phyloP scores from a whole-genome alignment of 768 basidiomycete species.

The Tricholoma sp. region DNA sequence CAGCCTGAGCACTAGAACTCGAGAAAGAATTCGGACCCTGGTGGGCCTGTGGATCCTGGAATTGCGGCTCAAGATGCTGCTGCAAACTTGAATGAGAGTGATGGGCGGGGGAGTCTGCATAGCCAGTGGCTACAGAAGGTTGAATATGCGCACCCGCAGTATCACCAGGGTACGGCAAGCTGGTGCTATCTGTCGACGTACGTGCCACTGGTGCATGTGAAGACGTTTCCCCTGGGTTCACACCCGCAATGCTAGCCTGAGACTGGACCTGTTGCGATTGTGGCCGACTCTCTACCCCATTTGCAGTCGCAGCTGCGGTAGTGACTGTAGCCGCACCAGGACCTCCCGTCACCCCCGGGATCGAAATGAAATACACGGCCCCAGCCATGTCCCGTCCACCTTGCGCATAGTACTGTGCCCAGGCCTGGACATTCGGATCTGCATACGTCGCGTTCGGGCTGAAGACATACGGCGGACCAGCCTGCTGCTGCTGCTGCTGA shows the following conservation, averaged over 20 bases:
- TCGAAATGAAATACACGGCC: slow-evolving; percentile 73
- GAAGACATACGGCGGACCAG: slow-evolving; percentile 50
- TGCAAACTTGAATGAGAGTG: slow-evolving; percentile 1
- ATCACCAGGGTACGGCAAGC: slow-evolving; percentile 18
- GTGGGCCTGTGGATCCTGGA: slow-evolving; percentile 6
- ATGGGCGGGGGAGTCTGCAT: slow-evolving; percentile 7
- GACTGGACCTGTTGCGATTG: slow-evolving; percentile 16
- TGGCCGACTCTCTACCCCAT: not conserved
- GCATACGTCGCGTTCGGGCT: slow-evolving; percentile 65
- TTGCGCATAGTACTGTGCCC: slow-evolving; percentile 82
- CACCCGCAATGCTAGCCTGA: not conserved
- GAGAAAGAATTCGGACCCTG: slow-evolving; percentile 7
- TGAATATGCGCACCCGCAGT: not conserved
- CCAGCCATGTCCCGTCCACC: slow-evolving; percentile 74
- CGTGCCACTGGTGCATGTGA: slow-evolving; percentile 2
- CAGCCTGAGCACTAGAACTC: not conserved
- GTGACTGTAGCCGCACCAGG: not conserved
- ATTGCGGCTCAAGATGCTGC: slow-evolving; percentile 4
- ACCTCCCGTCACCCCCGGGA: slow-evolving; percentile 66
- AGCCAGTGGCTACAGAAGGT: slow-evolving; percentile 2
- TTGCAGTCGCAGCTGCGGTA: not conserved
- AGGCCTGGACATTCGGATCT: slow-evolving; percentile 80
- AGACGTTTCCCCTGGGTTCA: slow-evolving; percentile 8
- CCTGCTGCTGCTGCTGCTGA: slow-evolving; percentile 21
- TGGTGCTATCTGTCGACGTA: not conserved